Percentiles rank a stretch among this genome's conserved stretches.
These are phyloP conservation scores for Neckera pumila DNA, from an alignment of 225 moss, liverwort and hornwort species.

Conservation along the genomic window DNA sequence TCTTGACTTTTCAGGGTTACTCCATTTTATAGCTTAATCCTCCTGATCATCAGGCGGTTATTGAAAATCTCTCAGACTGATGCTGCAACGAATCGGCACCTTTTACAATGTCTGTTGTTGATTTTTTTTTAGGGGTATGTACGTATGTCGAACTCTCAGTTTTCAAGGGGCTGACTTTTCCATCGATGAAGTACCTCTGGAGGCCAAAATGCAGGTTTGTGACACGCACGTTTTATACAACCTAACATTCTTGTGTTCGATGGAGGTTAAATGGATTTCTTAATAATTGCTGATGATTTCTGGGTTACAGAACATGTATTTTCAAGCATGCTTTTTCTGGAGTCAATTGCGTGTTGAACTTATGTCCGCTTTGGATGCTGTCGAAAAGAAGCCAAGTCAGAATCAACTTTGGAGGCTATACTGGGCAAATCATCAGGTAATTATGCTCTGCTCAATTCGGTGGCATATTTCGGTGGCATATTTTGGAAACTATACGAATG, in stretches of 20 bases:
- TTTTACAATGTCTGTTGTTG: not conserved
- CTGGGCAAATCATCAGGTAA: slow-evolving; percentile 98
- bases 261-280: not conserved
- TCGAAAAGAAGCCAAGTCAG: slow-evolving; percentile 79
- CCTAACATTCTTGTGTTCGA: not conserved
- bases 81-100: not conserved
- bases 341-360: slow-evolving; percentile 62
- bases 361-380: slow-evolving; percentile 74
- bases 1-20: not conserved
- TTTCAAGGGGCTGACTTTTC: slow-evolving; percentile 98
- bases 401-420: slow-evolving; percentile 96
- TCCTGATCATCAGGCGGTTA: not conserved
- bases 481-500: not conserved
- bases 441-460: not conserved
- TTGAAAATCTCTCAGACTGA: not conserved
- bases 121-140: slow-evolving; percentile 75
- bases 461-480: not conserved
- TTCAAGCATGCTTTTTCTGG: slow-evolving; percentile 77
- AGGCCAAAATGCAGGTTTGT: slow-evolving; percentile 74
- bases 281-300: not conserved
- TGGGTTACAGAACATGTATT: slow-evolving; percentile 58
- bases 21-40: not conserved
- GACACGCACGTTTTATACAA: not conserved
- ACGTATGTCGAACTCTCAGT: slow-evolving; percentile 95
- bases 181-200: slow-evolving; percentile 85